Evolutionary conservation across 257 asterid species (phyloP), one percentile per base, ranked within the genome.

Genomic region (Verbena officinalis): DNA sequence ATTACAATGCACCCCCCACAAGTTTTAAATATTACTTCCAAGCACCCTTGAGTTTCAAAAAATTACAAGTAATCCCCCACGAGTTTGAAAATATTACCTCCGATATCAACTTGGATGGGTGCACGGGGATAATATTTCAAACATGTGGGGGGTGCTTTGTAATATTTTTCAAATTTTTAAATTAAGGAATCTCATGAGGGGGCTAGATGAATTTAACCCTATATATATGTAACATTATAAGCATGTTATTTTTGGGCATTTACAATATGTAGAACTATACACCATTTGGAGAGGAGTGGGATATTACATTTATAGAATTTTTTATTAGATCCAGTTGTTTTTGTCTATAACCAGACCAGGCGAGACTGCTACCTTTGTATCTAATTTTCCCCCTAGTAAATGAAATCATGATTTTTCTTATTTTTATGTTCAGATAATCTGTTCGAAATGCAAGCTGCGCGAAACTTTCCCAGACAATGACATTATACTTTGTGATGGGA

Each of bases 401-500:
- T 39, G 61, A 51, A 55, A 64, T 21, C 71, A 62, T 36, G 52
- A 38, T 17, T 59, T 38, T 71, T 74, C 59, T 73, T 69, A 59
- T 67, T 70, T n/a, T 64, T 46, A 55, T 51, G 3, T 74, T 40
- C 95, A 90, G 99, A 88, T 90, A 65, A 39, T 94, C 65, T 94
- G 99, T 78, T 94, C 96, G 62, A 90, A 90, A 84, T 94, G 99
- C 79, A 83, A 83, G 80, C 66, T 76, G 62, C 82, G 83, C 14
- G 97, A 90, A 67, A 90, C 95, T 62, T 77, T 81, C 73, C 95
- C 86, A 12, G 97, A 94, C 61, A 80, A 94, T 70, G 99, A 90
- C 79, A 90, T 90, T 51, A 90, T 94, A 78, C 90, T 84, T 67
- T 90, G 99, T 73, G 97, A 86, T 65, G 99, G 99, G 73, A 84